Conservation (phyloP, 1,139 yeast genomes). For the Candida mesenterica region DNA sequence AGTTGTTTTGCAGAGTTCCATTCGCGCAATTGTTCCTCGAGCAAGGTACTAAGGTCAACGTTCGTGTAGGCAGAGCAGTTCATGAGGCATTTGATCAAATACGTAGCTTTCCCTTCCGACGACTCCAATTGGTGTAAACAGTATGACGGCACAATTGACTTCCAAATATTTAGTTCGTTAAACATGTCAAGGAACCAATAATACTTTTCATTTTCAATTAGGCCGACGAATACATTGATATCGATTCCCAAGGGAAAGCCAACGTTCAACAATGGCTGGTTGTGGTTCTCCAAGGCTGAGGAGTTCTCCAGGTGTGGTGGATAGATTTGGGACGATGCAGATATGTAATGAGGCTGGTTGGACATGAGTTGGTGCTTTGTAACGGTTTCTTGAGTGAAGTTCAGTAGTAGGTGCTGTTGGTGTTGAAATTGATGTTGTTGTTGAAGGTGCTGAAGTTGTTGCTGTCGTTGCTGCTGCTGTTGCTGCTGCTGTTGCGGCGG, state of each 20-base stretch:
- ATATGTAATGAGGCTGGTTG: constrained; percentile 4
- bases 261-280: neutral
- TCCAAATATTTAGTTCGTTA: constrained; percentile 42
- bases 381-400: constrained; percentile 6
- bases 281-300: neutral
- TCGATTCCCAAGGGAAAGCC: constrained; percentile 12
- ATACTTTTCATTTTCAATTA: constrained; percentile 34
- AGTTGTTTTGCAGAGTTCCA: constrained; percentile 22
- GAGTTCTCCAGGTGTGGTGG: neutral
- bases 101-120: constrained; percentile 14
- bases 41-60: constrained; percentile 16
- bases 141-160: constrained; percentile 35
- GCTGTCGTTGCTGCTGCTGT: constrained; percentile 4
- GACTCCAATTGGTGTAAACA: constrained; percentile 22
- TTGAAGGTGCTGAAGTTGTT: constrained; percentile 8
- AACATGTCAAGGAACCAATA: constrained; percentile 42
- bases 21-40: constrained; percentile 24
- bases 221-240: constrained; percentile 19
- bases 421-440: constrained; percentile 8
- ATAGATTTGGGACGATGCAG: neutral
- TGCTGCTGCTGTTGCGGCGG: constrained; percentile 2
- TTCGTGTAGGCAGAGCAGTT: constrained; percentile 25
- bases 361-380: constrained; percentile 3
- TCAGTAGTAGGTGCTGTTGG: constrained; percentile 4
- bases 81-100: constrained; percentile 33